phyloP scores from a whole-genome alignment of 352 stramenopile species.

The Thraustochytrium sp. region DNA sequence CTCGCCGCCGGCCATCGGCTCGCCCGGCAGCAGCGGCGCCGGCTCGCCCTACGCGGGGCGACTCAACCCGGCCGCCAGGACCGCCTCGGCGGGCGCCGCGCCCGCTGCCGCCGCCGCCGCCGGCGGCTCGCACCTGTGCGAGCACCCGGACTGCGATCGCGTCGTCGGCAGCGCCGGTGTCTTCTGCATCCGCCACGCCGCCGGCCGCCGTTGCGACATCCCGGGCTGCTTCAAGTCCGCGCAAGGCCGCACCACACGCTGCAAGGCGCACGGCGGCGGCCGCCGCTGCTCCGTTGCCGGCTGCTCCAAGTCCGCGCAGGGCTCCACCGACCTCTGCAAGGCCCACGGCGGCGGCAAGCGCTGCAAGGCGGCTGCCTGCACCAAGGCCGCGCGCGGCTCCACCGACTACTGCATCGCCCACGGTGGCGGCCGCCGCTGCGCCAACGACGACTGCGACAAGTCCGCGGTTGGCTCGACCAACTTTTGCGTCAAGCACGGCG shows the following conservation, averaged over 20 bases:
- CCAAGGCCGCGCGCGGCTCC: conserved; percentile 72
- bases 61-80: conserved; percentile 62
- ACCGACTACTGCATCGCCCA: conserved; percentile 71
- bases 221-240: conserved; percentile 51
- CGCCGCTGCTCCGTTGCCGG: conserved; percentile 70
- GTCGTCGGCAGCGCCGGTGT: conserved; percentile 69
- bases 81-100: conserved; percentile 68
- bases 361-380: conserved; percentile 63
- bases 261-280: conserved; percentile 75
- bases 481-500: conserved; percentile 79
- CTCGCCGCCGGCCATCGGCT: too few relatives aligned
- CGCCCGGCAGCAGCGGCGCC: conserved; percentile 63
- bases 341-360: conserved; percentile 71
- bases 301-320: conserved; percentile 73
- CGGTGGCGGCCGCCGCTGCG: conserved; percentile 64
- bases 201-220: conserved; percentile 68
- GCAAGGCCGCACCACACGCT: conserved; percentile 51
- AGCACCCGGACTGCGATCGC: conserved; percentile 62
- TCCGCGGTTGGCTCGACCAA: conserved; percentile 72
- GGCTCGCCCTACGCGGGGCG: conserved; percentile 69
- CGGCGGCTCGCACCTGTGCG: conserved; percentile 63
- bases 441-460: conserved; percentile 63
- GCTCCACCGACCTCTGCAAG: conserved; percentile 69
- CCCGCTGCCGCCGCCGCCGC: conserved; percentile 69
- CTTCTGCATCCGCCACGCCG: conserved; percentile 78